Conservation (phyloP, 208 protist genomes). For the Trypanosomatidae sp. region DNA sequence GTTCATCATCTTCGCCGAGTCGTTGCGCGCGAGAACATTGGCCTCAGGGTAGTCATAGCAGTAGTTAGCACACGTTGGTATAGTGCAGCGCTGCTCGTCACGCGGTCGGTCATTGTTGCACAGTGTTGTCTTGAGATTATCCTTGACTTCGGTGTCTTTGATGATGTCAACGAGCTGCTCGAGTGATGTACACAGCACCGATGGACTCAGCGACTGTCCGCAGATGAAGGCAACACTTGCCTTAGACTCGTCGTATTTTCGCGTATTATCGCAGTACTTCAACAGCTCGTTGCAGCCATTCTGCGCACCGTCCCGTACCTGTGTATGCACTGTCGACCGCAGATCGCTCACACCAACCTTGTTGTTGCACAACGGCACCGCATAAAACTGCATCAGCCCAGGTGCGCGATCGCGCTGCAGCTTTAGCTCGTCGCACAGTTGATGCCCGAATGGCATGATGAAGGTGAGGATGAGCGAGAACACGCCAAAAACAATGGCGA, state of each 20-base stretch:
- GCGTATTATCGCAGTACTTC: slow-evolving; percentile 25
- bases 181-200: slow-evolving; percentile 15
- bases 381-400: slow-evolving; percentile 63
- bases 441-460: slow-evolving; percentile 18
- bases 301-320: slow-evolving; percentile 7
- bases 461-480: slow-evolving; percentile 44
- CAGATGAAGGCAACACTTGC: slow-evolving; percentile 23
- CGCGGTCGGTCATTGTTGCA: no score
- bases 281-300: slow-evolving; percentile 34
- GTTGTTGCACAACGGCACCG: slow-evolving; percentile 47
- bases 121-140: slow-evolving; percentile 22
- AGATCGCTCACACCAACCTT: slow-evolving; percentile 22
- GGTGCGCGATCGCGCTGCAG: slow-evolving; percentile 49
- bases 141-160: slow-evolving; percentile 21
- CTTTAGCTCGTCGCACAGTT: slow-evolving; percentile 38
- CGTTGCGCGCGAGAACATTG: slow-evolving; percentile 7
- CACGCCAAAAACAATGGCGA: slow-evolving; percentile 40
- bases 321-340: slow-evolving; percentile 8
- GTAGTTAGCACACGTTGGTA: slow-evolving; percentile 16
- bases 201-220: slow-evolving; percentile 11
- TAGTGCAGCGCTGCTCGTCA: slow-evolving; percentile 39
- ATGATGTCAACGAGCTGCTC: slow-evolving; percentile 18
- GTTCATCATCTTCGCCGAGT: slow-evolving; percentile 13
- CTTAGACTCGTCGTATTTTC: slow-evolving; percentile 3
- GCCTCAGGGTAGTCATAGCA: slow-evolving; percentile 20